Conservation (phyloP, 2,329 filamentous ascomycete genomes). For the Apiospora koreana region DNA sequence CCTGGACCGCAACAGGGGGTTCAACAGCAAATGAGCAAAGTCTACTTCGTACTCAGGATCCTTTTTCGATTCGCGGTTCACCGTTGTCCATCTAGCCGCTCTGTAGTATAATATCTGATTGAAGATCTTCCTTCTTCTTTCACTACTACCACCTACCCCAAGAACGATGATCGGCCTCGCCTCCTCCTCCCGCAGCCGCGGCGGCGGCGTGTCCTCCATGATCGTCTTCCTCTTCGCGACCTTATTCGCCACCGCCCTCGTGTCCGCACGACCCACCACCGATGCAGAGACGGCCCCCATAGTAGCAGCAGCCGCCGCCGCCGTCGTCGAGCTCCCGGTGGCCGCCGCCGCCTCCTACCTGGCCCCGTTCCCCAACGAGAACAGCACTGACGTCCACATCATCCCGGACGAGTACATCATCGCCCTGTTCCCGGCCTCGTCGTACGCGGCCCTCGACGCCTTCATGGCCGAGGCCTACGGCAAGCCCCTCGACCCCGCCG, state of each 20-base stretch:
- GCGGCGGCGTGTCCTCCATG: too few relatives aligned
- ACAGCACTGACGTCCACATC: not conserved
- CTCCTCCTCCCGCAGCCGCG: not conserved
- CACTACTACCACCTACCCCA: not conserved
- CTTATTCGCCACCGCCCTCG: not conserved
- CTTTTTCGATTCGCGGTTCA: not conserved
- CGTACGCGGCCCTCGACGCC: not conserved
- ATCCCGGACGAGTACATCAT: constrained; percentile 5
- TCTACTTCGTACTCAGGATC: not conserved
- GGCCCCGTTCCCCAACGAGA: not conserved
- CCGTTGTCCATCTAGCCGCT: not conserved
- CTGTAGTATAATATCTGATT: not conserved
- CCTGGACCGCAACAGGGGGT: not conserved
- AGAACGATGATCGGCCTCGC: not conserved
- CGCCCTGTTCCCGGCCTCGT: not conserved
- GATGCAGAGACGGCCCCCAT: not conserved
- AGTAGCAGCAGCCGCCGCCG: not conserved
- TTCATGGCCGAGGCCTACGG: constrained; percentile 1
- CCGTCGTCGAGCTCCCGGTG: not conserved
- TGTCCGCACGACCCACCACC: not conserved
- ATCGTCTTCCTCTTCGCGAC: not conserved
- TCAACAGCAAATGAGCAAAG: not conserved
- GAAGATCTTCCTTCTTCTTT: not conserved
- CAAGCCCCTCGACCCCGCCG: not conserved
- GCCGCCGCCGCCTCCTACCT: not conserved